Percentiles rank a stretch among this genome's conserved stretches.
Conservation (phyloP, 768 basidiomycete genomes). For the Lactifluus subvellereus region DNA sequence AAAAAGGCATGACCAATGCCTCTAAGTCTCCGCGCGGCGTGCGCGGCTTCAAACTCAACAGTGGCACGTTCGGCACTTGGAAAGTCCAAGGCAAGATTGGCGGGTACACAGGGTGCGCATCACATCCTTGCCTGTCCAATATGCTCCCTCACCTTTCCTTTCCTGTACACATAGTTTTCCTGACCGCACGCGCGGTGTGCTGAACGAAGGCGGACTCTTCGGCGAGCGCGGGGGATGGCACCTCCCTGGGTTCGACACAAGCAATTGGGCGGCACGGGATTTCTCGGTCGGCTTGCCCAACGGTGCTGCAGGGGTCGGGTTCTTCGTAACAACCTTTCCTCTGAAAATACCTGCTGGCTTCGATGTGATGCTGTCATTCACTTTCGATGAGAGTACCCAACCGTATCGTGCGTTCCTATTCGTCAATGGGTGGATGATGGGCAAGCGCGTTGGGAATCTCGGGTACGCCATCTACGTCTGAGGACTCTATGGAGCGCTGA, state of each 20-base stretch:
- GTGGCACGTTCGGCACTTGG: slow-evolving; percentile 43
- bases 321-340: slow-evolving; percentile 72
- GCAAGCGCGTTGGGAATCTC: slow-evolving; percentile 44
- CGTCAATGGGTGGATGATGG: slow-evolving; percentile 90
- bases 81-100: slow-evolving; percentile 43
- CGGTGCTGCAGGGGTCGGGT: slow-evolving; percentile 63
- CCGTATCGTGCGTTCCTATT: slow-evolving; percentile 70
- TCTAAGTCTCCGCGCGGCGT: slow-evolving; percentile 75
- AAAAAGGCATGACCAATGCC: slow-evolving; percentile 40
- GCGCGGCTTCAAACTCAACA: slow-evolving; percentile 65
- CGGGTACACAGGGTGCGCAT: slow-evolving; percentile 36
- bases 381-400: slow-evolving; percentile 56
- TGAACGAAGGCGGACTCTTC: slow-evolving; percentile 43
- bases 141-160: neutral
- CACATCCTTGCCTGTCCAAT: neutral
- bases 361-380: slow-evolving; percentile 70
- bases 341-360: slow-evolving; percentile 50
- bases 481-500: neutral
- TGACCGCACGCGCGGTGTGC: slow-evolving; percentile 51
- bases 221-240: slow-evolving; percentile 45
- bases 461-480: slow-evolving; percentile 23
- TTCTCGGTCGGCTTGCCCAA: slow-evolving; percentile 54
- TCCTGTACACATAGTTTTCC: slow-evolving; percentile 48
- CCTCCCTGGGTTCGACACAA: slow-evolving; percentile 53
- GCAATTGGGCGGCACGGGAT: slow-evolving; percentile 52